These are phyloP conservation scores for Staphylotrichum longicolle DNA, from an alignment of 495 filamentous ascomycete genomes.

Conservation along the genomic window DNA sequence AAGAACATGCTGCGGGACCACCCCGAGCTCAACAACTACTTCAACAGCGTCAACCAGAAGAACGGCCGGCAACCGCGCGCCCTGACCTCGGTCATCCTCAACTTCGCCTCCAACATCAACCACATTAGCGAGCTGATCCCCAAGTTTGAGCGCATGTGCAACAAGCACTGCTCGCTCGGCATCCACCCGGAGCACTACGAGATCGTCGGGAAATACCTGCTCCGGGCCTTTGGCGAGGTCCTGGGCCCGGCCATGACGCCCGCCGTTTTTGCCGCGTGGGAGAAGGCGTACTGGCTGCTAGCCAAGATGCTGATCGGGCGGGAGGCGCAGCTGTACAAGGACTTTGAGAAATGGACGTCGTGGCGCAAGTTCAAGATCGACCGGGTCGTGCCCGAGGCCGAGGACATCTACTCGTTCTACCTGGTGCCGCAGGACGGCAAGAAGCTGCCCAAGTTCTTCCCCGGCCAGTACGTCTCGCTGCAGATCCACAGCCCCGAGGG, in stretches of 20 bases:
- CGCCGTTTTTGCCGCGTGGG: slow-evolving; percentile 64
- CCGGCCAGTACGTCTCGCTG: slow-evolving; percentile 70
- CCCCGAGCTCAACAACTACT: slow-evolving; percentile 63
- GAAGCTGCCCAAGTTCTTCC: slow-evolving; percentile 58
- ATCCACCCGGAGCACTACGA: slow-evolving; percentile 68
- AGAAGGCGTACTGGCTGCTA: slow-evolving; percentile 65
- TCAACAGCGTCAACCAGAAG: slow-evolving; percentile 67
- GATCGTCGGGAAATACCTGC: slow-evolving; percentile 64
- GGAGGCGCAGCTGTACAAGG: slow-evolving; percentile 59
- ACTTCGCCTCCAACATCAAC: slow-evolving; percentile 69
- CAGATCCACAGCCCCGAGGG: slow-evolving; percentile 55
- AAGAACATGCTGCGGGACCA: slow-evolving; percentile 61
- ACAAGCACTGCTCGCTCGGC: slow-evolving; percentile 71
- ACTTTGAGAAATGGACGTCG: slow-evolving; percentile 56
- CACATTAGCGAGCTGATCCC: slow-evolving; percentile 62
- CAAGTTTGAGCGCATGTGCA: slow-evolving; percentile 67
- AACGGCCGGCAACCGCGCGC: slow-evolving; percentile 66
- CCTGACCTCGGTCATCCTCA: slow-evolving; percentile 62
- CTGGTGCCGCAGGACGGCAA: slow-evolving; percentile 62
- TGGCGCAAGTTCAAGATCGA: slow-evolving; percentile 68
- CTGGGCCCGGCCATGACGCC: slow-evolving; percentile 66
- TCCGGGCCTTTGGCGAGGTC: slow-evolving; percentile 64
- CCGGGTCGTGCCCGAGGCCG: slow-evolving; percentile 59
- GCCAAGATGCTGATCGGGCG: slow-evolving; percentile 67
- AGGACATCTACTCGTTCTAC: slow-evolving; percentile 69